These are phyloP conservation scores for Niebla homalea DNA, from an alignment of 495 filamentous ascomycete species.

Conservation along the genomic window DNA sequence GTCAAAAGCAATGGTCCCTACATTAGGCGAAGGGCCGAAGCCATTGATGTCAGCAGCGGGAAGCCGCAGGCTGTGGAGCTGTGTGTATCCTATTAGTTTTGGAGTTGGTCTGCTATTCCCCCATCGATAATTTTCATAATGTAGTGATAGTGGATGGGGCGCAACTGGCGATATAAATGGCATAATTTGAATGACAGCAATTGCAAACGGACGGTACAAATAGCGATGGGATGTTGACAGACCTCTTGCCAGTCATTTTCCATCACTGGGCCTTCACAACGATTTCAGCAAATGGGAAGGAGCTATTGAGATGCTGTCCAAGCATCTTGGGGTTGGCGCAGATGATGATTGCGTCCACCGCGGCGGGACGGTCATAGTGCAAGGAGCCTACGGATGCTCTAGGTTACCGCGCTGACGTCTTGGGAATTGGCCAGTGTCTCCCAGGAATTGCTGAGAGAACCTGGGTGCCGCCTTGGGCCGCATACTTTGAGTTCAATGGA, in stretches of 20 bases:
- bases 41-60: slow-evolving; percentile 1
- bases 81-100: not conserved
- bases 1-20: slow-evolving; percentile 62
- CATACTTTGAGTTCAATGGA: too few relatives aligned
- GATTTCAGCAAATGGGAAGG: too few relatives aligned
- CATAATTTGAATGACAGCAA: too few relatives aligned
- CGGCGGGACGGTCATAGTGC: too few relatives aligned
- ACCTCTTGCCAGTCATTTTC: slow-evolving; percentile 15
- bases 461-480: too few relatives aligned
- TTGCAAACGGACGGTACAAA: slow-evolving; percentile 1
- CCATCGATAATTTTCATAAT: not conserved
- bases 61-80: slow-evolving; percentile 12
- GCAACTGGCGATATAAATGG: not conserved
- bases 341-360: too few relatives aligned
- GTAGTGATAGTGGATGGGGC: not conserved
- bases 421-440: too few relatives aligned
- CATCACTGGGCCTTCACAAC: slow-evolving; percentile 3
- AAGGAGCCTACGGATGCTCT: too few relatives aligned
- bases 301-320: not conserved
- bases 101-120: not conserved
- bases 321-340: not conserved
- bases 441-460: too few relatives aligned
- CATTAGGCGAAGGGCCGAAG: slow-evolving; percentile 9
- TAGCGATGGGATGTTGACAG: not conserved
- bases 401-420: too few relatives aligned